Evolutionary conservation across 2,329 filamentous ascomycete species (phyloP).

Genomic region (Fusarium subglutinans): DNA sequence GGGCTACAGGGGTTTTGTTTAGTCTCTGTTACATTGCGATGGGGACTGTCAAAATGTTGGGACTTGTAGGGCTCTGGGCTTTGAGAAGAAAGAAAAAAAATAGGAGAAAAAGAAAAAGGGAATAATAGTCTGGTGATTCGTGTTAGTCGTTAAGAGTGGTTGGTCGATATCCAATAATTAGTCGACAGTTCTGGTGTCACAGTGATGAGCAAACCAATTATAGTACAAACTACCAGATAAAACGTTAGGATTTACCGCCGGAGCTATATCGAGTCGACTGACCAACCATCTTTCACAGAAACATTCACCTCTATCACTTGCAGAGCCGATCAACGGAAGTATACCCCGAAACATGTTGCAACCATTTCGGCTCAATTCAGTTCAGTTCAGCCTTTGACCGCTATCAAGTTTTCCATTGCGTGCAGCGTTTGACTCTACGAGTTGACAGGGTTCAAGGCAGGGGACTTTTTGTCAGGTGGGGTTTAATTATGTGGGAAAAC

Average conservation of each 20-base stretch:
- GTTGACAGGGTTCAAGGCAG: background rate
- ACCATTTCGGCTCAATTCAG: background rate
- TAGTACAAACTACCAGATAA: background rate
- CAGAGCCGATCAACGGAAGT: conserved; percentile 10
- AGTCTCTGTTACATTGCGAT: conserved; percentile 10
- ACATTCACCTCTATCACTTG: background rate
- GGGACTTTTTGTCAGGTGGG: conserved; percentile 22
- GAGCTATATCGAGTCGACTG: background rate
- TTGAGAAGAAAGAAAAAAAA: background rate
- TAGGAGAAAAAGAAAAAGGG: background rate
- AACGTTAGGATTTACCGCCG: conserved; percentile 16
- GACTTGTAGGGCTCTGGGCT: conserved; percentile 1
- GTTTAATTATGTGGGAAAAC: background rate
- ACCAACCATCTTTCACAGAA: conserved; percentile 28
- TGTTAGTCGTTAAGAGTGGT: background rate
- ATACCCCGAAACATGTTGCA: conserved; percentile 15
- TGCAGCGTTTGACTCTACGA: background rate
- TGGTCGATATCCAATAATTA: background rate
- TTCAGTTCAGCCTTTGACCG: conserved; percentile 16
- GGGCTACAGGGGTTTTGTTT: conserved; percentile 16
- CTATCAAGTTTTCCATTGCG: background rate
- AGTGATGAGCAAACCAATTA: conserved; percentile 20
- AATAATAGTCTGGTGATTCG: background rate
- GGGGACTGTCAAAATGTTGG: conserved; percentile 24
- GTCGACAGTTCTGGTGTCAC: conserved; percentile 1